phyloP scores from a whole-genome alignment of 768 basidiomycete genomes.

The Mycena olivaceomarginata region DNA sequence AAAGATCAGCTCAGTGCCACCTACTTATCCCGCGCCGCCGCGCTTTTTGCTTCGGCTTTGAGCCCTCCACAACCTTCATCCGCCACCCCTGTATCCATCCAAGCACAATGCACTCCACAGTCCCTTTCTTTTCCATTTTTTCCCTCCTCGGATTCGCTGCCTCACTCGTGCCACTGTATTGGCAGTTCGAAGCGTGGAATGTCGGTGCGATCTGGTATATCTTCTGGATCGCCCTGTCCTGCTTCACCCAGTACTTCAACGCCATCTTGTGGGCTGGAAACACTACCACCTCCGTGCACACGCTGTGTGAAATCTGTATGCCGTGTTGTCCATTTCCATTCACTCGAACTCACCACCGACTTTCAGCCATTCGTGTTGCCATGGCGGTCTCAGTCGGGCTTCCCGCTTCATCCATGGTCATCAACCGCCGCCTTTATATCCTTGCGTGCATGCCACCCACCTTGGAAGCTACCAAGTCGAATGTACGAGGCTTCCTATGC shows the following conservation, averaged over 20 bases:
- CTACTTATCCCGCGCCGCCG: too few relatives aligned
- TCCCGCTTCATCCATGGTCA: slow-evolving; percentile 14
- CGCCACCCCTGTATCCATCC: too few relatives aligned
- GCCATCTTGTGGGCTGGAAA: slow-evolving; percentile 72
- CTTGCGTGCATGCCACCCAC: not conserved
- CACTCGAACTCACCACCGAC: too few relatives aligned
- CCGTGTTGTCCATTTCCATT: not conserved
- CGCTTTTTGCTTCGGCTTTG: too few relatives aligned
- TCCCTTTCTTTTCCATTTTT: slow-evolving; percentile 56
- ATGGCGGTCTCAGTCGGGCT: slow-evolving; percentile 20
- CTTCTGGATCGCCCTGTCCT: slow-evolving; percentile 63
- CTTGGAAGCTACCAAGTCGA: not conserved
- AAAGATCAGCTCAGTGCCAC: too few relatives aligned
- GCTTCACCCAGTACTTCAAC: slow-evolving; percentile 68
- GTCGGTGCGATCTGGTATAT: slow-evolving; percentile 67
- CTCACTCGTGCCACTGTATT: slow-evolving; percentile 67
- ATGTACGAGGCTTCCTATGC: not conserved
- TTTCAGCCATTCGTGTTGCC: slow-evolving; percentile 11
- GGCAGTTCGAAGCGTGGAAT: slow-evolving; percentile 70
- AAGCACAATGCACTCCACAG: not conserved
- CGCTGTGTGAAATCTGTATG: slow-evolving; percentile 83
- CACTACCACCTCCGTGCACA: slow-evolving; percentile 60
- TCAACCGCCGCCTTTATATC: slow-evolving; percentile 13
- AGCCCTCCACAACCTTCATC: too few relatives aligned
- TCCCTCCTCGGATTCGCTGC: slow-evolving; percentile 63